phyloP scores from a whole-genome alignment of 2,329 filamentous ascomycete species.

The Lachnellula arida region DNA sequence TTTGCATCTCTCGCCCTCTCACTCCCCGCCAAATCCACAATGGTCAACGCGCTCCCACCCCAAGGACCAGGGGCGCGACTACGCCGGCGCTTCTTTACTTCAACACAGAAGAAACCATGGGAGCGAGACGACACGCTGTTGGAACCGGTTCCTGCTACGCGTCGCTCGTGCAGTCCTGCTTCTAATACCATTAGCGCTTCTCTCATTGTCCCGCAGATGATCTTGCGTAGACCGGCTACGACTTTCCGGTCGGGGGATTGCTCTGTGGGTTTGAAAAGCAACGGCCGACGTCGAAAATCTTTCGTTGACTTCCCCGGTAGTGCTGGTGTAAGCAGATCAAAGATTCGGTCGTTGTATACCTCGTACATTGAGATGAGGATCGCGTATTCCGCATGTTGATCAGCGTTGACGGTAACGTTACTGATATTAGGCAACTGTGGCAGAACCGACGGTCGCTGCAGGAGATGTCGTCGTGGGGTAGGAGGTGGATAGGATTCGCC shows the following conservation, averaged over 20 bases:
- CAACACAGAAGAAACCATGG: constrained; percentile 93
- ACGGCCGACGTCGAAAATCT: constrained; percentile 67
- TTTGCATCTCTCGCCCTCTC: constrained; percentile 91
- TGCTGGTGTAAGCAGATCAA: constrained; percentile 74
- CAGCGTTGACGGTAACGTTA: constrained; percentile 61
- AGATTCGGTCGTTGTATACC: constrained; percentile 97
- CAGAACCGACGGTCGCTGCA: constrained; percentile 65
- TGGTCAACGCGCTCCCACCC: constrained; percentile 73
- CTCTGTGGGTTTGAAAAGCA: constrained; percentile 92
- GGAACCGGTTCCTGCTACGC: constrained; percentile 84
- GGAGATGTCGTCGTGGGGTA: constrained; percentile 53
- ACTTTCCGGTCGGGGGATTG: constrained; percentile 86
- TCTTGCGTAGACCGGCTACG: constrained; percentile 84
- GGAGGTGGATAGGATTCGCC: constrained; percentile 51
- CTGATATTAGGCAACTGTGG: constrained; percentile 73
- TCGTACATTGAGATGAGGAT: constrained; percentile 97
- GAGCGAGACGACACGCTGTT: constrained; percentile 91
- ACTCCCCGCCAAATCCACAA: constrained; percentile 90
- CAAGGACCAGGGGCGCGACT: constrained; percentile 55
- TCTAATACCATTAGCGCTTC: constrained; percentile 90
- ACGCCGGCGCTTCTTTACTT: constrained; percentile 75
- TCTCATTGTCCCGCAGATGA: constrained; percentile 75
- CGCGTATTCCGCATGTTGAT: constrained; percentile 72
- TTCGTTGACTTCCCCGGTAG: constrained; percentile 58
- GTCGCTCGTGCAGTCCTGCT: constrained; percentile 78